These are phyloP conservation scores for Sphaceloma murrayae DNA, from an alignment of 2,329 filamentous ascomycete genomes.

Conservation along the genomic window DNA sequence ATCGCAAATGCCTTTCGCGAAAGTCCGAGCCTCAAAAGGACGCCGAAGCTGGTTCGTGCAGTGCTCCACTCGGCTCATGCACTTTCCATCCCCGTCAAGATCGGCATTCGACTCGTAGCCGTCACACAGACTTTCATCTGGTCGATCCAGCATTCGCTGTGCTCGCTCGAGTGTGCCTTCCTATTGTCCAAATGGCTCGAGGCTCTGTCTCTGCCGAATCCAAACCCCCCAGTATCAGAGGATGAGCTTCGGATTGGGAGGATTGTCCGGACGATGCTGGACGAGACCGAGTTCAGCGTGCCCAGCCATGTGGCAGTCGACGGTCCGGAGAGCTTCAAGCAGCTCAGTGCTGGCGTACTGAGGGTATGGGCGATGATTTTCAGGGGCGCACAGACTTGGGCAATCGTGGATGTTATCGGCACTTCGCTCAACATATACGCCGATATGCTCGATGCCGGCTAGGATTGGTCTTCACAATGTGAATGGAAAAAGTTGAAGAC, in stretches of 20 bases:
- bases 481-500: too few relatives aligned
- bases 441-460: constrained; percentile 32
- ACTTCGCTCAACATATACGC: constrained; percentile 34
- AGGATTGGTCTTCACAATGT: too few relatives aligned
- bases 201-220: constrained; percentile 26
- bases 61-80: constrained; percentile 47
- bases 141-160: constrained; percentile 48
- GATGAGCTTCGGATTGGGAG: constrained; percentile 32
- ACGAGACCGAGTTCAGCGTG: constrained; percentile 31
- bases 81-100: constrained; percentile 46
- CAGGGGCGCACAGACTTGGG: constrained; percentile 36
- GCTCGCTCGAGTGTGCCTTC: constrained; percentile 46
- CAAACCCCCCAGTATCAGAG: constrained; percentile 30
- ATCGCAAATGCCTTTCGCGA: constrained; percentile 35
- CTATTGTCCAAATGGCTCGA: constrained; percentile 46
- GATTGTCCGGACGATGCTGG: constrained; percentile 35
- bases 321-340: constrained; percentile 27
- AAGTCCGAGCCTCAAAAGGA: constrained; percentile 37
- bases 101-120: constrained; percentile 47
- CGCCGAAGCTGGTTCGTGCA: constrained; percentile 41
- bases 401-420: constrained; percentile 35
- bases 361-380: constrained; percentile 37
- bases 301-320: constrained; percentile 19
- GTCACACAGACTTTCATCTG: constrained; percentile 48
- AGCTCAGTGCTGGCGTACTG: constrained; percentile 33